These are phyloP conservation scores for Metarhizium anisopliae DNA, from an alignment of 2,329 filamentous ascomycete species.

Conservation along the genomic window DNA sequence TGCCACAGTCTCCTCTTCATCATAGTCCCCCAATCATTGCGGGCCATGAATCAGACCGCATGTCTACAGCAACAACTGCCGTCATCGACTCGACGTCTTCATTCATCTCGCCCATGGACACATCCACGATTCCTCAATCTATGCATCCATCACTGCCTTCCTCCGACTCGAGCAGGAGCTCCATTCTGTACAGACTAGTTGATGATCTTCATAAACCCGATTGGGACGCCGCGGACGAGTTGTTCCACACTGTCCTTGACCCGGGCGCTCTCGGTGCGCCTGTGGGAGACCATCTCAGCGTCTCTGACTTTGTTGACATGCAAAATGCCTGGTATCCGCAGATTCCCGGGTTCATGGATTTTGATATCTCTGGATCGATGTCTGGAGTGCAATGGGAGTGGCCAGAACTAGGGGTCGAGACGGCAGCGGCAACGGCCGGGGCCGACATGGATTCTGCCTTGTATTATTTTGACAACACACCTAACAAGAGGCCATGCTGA, in stretches of 20 bases:
- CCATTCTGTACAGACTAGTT: constrained; percentile 14
- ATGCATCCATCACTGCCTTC: constrained; percentile 12
- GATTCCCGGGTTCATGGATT: constrained; percentile 19
- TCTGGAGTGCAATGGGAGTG: constrained; percentile 19
- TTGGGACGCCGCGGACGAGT: constrained; percentile 15
- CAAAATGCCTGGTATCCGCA: constrained; percentile 20
- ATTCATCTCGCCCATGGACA: constrained; percentile 11
- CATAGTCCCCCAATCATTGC: constrained; percentile 1
- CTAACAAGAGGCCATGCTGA: constrained; percentile 7
- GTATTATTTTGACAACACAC: constrained; percentile 13
- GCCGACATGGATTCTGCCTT: constrained; percentile 14
- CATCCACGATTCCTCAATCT: constrained; percentile 3
- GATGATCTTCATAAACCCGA: constrained; percentile 15
- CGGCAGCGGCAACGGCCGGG: constrained; percentile 3
- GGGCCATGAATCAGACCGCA: constrained; percentile 7
- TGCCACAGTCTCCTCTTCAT: constrained; percentile 14
- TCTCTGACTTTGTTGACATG: constrained; percentile 15
- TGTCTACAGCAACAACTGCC: constrained; percentile 10
- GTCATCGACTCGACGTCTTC: constrained; percentile 6
- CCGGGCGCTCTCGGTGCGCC: constrained; percentile 10
- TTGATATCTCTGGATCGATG: constrained; percentile 16
- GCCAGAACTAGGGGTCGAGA: constrained; percentile 11
- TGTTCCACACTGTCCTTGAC: constrained; percentile 15
- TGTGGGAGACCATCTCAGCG: constrained; percentile 13
- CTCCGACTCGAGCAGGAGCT: constrained; percentile 11